Evolutionary conservation across 768 basidiomycete species (phyloP).

Genomic region (Rubroboletus pulcherrimus): DNA sequence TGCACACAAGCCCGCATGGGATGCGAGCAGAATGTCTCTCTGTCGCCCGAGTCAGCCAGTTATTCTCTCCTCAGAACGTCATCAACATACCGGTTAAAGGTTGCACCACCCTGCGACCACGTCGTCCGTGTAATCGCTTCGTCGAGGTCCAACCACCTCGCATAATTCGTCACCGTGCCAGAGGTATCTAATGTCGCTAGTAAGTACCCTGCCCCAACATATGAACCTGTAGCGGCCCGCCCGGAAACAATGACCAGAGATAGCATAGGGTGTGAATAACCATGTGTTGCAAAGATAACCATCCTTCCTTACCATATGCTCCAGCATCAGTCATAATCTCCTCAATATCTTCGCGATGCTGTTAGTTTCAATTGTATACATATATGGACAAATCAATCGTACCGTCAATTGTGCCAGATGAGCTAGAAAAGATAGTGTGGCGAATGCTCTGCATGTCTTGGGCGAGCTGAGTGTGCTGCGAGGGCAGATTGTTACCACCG

Average conservation of each 20-base stretch:
- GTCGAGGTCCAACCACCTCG: constrained; percentile 70
- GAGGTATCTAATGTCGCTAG: constrained; percentile 45
- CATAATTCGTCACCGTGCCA: constrained; percentile 40
- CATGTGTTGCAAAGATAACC: background rate
- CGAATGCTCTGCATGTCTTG: constrained; percentile 51
- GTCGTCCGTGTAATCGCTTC: constrained; percentile 51
- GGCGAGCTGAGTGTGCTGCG: constrained; percentile 42
- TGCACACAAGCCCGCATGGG: constrained; percentile 60
- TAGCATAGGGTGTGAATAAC: background rate
- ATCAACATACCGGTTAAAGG: constrained; percentile 45
- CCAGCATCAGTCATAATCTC: constrained; percentile 52
- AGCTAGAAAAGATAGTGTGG: constrained; percentile 52
- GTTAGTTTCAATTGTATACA: background rate
- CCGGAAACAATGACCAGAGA: background rate
- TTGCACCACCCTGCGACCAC: constrained; percentile 52
- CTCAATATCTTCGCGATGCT: constrained; percentile 42
- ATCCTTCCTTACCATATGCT: constrained; percentile 51
- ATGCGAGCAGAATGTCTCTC: constrained; percentile 64
- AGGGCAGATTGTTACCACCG: constrained; percentile 60
- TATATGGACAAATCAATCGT: constrained; percentile 1
- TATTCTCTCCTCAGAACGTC: background rate
- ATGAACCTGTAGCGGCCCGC: constrained; percentile 53
- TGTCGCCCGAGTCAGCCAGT: constrained; percentile 16
- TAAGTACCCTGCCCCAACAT: constrained; percentile 61
- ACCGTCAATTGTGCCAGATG: constrained; percentile 60